Percentiles rank a stretch among this genome's conserved stretches.
Evolutionary conservation across 2,329 filamentous ascomycete genomes (phyloP).

Genomic region (Aspergillus tubingensis): DNA sequence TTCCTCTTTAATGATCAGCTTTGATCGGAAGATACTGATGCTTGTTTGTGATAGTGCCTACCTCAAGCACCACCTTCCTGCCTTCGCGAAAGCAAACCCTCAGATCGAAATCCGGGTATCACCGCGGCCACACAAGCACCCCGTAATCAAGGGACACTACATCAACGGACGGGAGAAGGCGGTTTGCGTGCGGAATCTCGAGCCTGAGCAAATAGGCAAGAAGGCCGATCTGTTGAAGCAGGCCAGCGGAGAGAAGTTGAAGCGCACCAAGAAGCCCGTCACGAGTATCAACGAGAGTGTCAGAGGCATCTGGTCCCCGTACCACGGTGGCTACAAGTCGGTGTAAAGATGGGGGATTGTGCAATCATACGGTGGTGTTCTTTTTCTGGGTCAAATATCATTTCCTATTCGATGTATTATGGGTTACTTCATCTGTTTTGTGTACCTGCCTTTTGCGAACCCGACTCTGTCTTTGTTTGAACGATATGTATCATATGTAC

Average conservation of each 20-base stretch:
- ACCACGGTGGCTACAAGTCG: constrained; percentile 58
- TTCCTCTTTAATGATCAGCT: background rate
- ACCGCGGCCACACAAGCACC: constrained; percentile 85
- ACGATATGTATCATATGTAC: constrained; percentile 30
- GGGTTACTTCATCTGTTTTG: constrained; percentile 24
- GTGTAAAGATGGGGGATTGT: constrained; percentile 40
- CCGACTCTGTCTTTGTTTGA: constrained; percentile 15
- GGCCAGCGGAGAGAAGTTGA: constrained; percentile 52
- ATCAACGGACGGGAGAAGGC: constrained; percentile 86
- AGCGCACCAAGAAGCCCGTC: constrained; percentile 60
- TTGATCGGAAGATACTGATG: constrained; percentile 2
- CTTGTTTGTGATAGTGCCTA: constrained; percentile 62
- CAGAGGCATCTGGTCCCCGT: constrained; percentile 66
- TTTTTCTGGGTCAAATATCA: constrained; percentile 13
- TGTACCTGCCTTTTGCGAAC: constrained; percentile 15
- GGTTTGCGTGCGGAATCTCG: constrained; percentile 85
- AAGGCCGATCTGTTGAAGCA: constrained; percentile 63
- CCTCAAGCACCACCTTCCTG: constrained; percentile 72
- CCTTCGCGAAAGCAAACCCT: constrained; percentile 79
- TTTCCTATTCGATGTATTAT: constrained; percentile 31
- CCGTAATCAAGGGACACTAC: constrained; percentile 84
- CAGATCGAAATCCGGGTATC: constrained; percentile 90
- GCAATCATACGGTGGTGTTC: constrained; percentile 21
- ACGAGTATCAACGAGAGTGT: constrained; percentile 65
- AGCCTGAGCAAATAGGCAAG: constrained; percentile 74